Evolutionary conservation across 1,284 basidiomycete species (phyloP).

Genomic region (Boletus hoseneyae): DNA sequence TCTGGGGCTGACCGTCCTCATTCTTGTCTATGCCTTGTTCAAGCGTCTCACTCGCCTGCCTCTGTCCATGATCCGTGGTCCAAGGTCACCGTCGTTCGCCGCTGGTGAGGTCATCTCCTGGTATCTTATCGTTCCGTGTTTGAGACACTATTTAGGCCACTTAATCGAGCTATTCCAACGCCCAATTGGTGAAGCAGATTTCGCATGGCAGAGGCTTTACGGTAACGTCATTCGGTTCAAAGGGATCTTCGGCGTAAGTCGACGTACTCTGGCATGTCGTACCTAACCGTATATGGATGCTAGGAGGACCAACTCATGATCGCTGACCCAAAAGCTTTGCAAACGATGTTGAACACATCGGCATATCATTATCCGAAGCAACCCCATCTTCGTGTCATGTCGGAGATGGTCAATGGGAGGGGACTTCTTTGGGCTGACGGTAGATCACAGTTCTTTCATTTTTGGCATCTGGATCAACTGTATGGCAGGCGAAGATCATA

Average conservation of each 20-base stretch:
- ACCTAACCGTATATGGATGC: background rate
- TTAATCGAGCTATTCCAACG: conserved; percentile 25
- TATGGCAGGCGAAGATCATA: background rate
- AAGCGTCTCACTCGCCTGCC: conserved; percentile 17
- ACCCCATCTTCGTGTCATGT: background rate
- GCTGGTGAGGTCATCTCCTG: conserved; percentile 20
- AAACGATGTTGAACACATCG: conserved; percentile 40
- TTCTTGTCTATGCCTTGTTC: conserved; percentile 12
- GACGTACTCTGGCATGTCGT: background rate
- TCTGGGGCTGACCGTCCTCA: background rate
- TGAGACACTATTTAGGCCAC: conserved; percentile 19
- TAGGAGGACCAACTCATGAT: conserved; percentile 30
- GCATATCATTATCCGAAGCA: conserved; percentile 4
- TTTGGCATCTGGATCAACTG: too few species aligned
- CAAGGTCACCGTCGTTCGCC: conserved; percentile 31
- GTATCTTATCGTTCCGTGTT: background rate
- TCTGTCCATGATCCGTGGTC: conserved; percentile 31
- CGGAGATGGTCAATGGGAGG: background rate
- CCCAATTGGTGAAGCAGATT: conserved; percentile 30
- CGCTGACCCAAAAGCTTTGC: conserved; percentile 43
- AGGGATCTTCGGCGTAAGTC: conserved; percentile 24
- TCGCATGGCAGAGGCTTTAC: conserved; percentile 32
- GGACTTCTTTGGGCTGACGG: background rate
- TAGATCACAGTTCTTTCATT: background rate
- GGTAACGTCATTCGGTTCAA: conserved; percentile 31